These are phyloP conservation scores for Mortierella sp. DNA, from an alignment of 371 early-diverging fungal species.

Conservation along the genomic window DNA sequence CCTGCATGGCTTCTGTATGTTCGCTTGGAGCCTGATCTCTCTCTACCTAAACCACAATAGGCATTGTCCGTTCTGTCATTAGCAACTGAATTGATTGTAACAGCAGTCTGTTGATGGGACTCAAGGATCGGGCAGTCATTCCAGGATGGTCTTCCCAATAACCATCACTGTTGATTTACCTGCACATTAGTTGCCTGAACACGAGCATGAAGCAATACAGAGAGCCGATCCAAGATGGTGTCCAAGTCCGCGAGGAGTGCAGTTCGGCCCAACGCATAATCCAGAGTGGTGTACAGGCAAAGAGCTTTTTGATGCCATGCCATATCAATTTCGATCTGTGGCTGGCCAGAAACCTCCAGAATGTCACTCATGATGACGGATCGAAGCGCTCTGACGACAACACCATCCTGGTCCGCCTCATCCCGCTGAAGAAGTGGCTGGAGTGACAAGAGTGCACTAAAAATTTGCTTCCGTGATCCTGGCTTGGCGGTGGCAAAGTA, in stretches of 20 bases:
- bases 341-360: conserved; percentile 8
- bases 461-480: conserved; percentile 47
- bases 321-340: conserved; percentile 48
- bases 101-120: no score
- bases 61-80: not conserved
- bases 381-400: conserved; percentile 35
- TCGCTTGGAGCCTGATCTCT: conserved; percentile 31
- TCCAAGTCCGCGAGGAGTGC: conserved; percentile 43
- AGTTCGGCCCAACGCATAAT: conserved; percentile 45
- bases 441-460: conserved; percentile 39
- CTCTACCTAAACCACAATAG: conserved; percentile 12
- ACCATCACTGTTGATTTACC: conserved; percentile 19
- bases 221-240: conserved; percentile 32
- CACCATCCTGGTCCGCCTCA: conserved; percentile 30
- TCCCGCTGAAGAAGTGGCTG: conserved; percentile 37
- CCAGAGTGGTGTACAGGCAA: conserved; percentile 47
- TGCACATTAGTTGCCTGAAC: conserved; percentile 40
- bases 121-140: no score
- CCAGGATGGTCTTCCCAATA: no score
- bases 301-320: conserved; percentile 50
- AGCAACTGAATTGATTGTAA: not conserved
- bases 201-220: conserved; percentile 33
- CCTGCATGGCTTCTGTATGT: conserved; percentile 41
- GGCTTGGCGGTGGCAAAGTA: conserved; percentile 42
- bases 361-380: conserved; percentile 40